Base-by-base conservation (phyloP, 1,139 yeast species). In the Candida pseudoviswanathii region DNA sequence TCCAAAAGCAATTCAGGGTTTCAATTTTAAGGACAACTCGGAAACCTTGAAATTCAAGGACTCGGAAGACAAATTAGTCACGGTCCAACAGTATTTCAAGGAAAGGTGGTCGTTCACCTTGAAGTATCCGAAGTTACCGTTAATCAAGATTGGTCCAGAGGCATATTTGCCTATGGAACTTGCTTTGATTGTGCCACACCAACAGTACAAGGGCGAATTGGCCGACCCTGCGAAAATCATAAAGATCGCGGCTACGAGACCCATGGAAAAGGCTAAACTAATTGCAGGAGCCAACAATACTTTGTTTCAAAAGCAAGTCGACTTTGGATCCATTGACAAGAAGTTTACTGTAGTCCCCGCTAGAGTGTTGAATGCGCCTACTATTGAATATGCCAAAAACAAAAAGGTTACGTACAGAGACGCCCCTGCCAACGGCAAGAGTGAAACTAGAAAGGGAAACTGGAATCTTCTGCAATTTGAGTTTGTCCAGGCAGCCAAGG, bases 151-250 rank as follows among this genome's bases (percentile, higher is more conserved):
- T 47, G 54, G 54, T 10, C 27, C 44, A n/a, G 49, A 45, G 25
- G 51, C 51, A 4, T 54, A 41, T 40, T 51, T 53, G 22, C 57
- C 57, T 2, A 51, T 54, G 54, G 56, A 54, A 41, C 41, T 53
- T 10, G 56, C 49, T 22, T 32, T 43, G 7, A 49, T 54, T 49
- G 42, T 51, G 2, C 57, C 57, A 10, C 41, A 47, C 42, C 54
- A 54, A 42, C 52, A 51, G 40, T 54, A 41, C 38, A 49, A 44
- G 24, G 57, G 57, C 9, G 56, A 54, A 34, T 45, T 53, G 3
- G 50, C 45, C 27, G 57, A 54, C 42, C 52, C 54, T 11, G 37
- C 53, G 40, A 49, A 49, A 9, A 40, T 54, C 24, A 46, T 54
- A 25, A 42, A 46, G 43, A 36, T 49, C 8, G 51, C 57, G 16